Evolutionary conservation across 2,329 filamentous ascomycete species (phyloP), one percentile per base, ranked within the genome.

Genomic region (Trichoderma gracile): DNA sequence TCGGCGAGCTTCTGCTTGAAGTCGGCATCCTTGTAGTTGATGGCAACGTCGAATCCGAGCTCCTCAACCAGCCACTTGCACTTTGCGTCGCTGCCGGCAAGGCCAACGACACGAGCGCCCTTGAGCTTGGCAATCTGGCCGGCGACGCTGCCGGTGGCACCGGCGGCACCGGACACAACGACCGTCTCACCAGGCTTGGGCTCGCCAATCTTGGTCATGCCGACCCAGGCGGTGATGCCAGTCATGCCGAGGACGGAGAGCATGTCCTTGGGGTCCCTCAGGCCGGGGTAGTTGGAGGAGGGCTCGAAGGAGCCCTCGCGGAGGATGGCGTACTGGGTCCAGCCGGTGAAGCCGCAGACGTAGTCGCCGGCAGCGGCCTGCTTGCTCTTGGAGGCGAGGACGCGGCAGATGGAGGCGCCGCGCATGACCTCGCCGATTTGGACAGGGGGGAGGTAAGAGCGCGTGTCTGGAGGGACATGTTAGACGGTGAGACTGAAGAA

Each of bases 41-140:
- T 71, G 0, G 86, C 88, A 10, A 78, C 82, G 70, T 91, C 88
- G 66, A 89, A 89, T 1, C 88, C 88, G 25, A 91, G 77, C 70
- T 88, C 84, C 66, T 84, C 77, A 3, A 79, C 82, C 67, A 93
- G 74, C 82, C 88, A 91, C 56, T 79, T 76, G 69, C 86, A 90
- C 78, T 92, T 92, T 43, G 89, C 86, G 42, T 86, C 82, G 61
- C 81, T 83, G 0, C 89, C 89, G 0, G 87, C 87, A 67, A 91
- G 80, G 7, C 89, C 89, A 23, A 89, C 75, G 14, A 91, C 85
- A 3, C 81, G 69, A 54, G 78, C 77, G 14, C 89, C 90, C 75
- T 87, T 86, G 60, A 92, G 77, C 79, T 91, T 92, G 19, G 89
- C 89, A 69, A 93, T 91, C 77, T 94, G 91, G 0, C 89, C 90